A percentile compares a stretch with the other conserved stretches of the same genome.
Evolutionary conservation across 805 yeast species (phyloP).

Genomic region (Candida tallmaniae): DNA sequence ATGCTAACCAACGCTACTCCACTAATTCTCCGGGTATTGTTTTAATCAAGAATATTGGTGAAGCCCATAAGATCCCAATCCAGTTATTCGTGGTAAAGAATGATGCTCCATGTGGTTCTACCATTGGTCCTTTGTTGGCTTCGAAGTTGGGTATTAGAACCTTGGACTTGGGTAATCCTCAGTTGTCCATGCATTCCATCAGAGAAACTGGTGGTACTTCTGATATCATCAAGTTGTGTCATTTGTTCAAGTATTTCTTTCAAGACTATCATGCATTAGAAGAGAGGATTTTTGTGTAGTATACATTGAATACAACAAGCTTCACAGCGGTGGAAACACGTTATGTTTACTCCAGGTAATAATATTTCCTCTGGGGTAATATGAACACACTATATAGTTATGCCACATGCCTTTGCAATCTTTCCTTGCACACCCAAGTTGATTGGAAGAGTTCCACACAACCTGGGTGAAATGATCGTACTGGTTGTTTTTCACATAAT

Average conservation of each 20-base stretch:
- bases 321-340: constrained; percentile 17
- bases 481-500: constrained; percentile 20
- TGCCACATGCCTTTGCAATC: constrained; percentile 30
- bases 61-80: constrained; percentile 65
- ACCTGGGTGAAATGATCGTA: constrained; percentile 38
- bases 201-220: constrained; percentile 85
- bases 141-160: constrained; percentile 85
- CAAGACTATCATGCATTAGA: constrained; percentile 28
- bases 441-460: constrained; percentile 30
- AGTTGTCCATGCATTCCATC: constrained; percentile 88
- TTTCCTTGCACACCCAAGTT: constrained; percentile 33
- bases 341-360: constrained; percentile 20
- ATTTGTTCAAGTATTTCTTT: constrained; percentile 61
- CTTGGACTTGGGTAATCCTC: constrained; percentile 87
- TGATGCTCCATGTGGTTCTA: constrained; percentile 92
- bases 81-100: constrained; percentile 92
- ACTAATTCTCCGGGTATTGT: constrained; percentile 91
- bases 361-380: constrained; percentile 29
- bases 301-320: not conserved
- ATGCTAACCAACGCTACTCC: constrained; percentile 93
- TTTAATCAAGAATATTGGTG: constrained; percentile 67
- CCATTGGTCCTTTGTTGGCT: constrained; percentile 92
- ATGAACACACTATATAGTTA: constrained; percentile 35
- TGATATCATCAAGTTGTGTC: constrained; percentile 62
- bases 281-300: constrained; percentile 19